A percentile compares a stretch with the other conserved stretches of the same genome.
These are phyloP conservation scores for Tetrapisispora arboricola DNA, from an alignment of 805 yeast genomes.

Conservation along the genomic window DNA sequence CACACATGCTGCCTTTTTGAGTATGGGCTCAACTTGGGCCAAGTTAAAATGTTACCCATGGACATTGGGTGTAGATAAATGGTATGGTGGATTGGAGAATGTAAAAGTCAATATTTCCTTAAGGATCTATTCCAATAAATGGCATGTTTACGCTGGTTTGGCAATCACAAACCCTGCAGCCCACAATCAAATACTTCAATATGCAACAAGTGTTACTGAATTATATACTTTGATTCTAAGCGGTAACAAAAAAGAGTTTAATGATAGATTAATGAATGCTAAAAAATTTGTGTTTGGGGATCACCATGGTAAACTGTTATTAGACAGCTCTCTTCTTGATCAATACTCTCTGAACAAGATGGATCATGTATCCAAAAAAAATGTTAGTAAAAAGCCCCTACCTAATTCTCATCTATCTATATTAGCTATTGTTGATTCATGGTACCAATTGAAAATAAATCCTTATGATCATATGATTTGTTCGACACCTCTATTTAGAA, in stretches of 20 bases:
- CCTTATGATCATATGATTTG: constrained; percentile 97
- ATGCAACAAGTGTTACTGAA: constrained; percentile 74
- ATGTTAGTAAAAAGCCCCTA: constrained; percentile 6
- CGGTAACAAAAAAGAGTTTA: constrained; percentile 48
- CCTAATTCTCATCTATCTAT: constrained; percentile 88
- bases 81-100: constrained; percentile 92
- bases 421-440: constrained; percentile 85
- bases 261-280: constrained; percentile 51
- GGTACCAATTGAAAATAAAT: constrained; percentile 74
- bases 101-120: constrained; percentile 90
- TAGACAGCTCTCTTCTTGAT: constrained; percentile 72
- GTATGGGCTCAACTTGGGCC: constrained; percentile 97
- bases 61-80: constrained; percentile 41
- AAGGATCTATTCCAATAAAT: constrained; percentile 83
- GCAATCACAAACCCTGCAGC: constrained; percentile 95
- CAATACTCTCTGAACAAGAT: constrained; percentile 67
- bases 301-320: constrained; percentile 44
- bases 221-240: constrained; percentile 76
- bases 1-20: constrained; percentile 92
- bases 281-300: constrained; percentile 67
- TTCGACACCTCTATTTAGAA: constrained; percentile 87
- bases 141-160: constrained; percentile 97
- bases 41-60: constrained; percentile 79
- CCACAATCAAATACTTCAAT: constrained; percentile 81
- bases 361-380: constrained; percentile 21